Conservation (phyloP, 1,284 basidiomycete species). For the Entoloma clypeatum region DNA sequence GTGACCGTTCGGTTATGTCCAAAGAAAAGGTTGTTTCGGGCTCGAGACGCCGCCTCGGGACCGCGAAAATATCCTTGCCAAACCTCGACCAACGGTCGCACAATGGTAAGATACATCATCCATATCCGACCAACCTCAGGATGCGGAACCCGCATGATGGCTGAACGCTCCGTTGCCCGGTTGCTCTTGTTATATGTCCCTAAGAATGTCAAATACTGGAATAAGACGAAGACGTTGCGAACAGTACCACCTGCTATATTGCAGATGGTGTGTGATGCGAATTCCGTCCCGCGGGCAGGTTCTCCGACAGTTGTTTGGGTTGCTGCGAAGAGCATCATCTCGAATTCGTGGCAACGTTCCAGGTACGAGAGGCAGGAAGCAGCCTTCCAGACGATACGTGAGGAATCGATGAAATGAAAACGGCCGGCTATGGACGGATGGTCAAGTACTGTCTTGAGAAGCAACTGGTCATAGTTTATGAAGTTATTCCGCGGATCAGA, state of each 20-base stretch:
- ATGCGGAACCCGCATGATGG: slow-evolving; percentile 7
- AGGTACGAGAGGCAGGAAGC: not conserved
- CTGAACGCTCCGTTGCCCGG: not conserved
- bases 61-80: slow-evolving; percentile 12
- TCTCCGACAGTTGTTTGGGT: slow-evolving; percentile 9
- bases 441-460: not conserved
- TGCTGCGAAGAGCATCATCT: slow-evolving; percentile 2
- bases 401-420: slow-evolving; percentile 15
- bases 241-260: slow-evolving; percentile 13
- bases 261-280: slow-evolving; percentile 1
- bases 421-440: slow-evolving; percentile 1
- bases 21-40: slow-evolving; percentile 3
- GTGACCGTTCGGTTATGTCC: slow-evolving; percentile 13
- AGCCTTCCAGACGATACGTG: slow-evolving; percentile 2
- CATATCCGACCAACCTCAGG: slow-evolving; percentile 10
- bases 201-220: slow-evolving; percentile 10
- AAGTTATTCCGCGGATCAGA: not conserved
- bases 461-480: not conserved
- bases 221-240: slow-evolving; percentile 15
- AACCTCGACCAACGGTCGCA: slow-evolving; percentile 6
- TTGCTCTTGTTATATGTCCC: slow-evolving; percentile 20
- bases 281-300: slow-evolving; percentile 13
- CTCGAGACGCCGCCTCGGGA: slow-evolving; percentile 3
- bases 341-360: slow-evolving; percentile 1
- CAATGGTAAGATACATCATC: slow-evolving; percentile 8